Evolutionary conservation across 2,329 filamentous ascomycete genomes (phyloP), one percentile per base, ranked within the genome.

Genomic region (Zymoseptoria passerinii): DNA sequence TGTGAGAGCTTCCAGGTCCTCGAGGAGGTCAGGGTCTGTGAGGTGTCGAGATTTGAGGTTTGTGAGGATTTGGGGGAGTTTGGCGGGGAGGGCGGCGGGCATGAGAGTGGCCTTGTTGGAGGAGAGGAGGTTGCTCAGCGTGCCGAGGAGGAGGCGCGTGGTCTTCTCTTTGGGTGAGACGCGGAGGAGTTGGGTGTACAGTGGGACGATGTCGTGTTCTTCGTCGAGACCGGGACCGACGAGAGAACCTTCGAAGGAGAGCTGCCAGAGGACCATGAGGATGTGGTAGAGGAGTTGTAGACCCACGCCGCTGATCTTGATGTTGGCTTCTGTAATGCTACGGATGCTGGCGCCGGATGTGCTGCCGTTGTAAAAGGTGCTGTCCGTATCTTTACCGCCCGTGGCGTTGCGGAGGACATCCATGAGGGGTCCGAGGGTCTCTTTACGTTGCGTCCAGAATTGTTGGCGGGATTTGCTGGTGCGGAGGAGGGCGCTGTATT

Each of bases 161-260:
- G 92, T 97, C 80, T 99, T 99, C 73, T 97, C 94, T 75, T 99
- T 99, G 50, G 92, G 92, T 1, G 94, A 97, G 49, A 96, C 80
- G 56, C 91, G 88, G 57, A 99, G 81, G 44, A 99, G 85, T 65
- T 95, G 89, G n/a, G 89, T 91, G 74, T 96, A 96, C 50, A 97
- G 83, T 52, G 91, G 82, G 63, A 97, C 82, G 65, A 97, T 87
- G 70, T 97, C 92, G 75, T 96, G 90, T 75, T 96, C 92, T 66
- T 91, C 85, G 74, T 97, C 89, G 58, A 99, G 79, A 49, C 92
- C 91, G 59, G 87, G 86, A 10, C 90, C 90, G 53, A 88, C 79
- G 10, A 84, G 73, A 58, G 78, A 74, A 28, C 80, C 83, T 72
- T 97, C 94, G 66, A 99, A 99, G 71, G 91, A 96, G 66, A 99